Conservation (phyloP, 345 rosid species). For the Hypericum perforatum region DNA sequence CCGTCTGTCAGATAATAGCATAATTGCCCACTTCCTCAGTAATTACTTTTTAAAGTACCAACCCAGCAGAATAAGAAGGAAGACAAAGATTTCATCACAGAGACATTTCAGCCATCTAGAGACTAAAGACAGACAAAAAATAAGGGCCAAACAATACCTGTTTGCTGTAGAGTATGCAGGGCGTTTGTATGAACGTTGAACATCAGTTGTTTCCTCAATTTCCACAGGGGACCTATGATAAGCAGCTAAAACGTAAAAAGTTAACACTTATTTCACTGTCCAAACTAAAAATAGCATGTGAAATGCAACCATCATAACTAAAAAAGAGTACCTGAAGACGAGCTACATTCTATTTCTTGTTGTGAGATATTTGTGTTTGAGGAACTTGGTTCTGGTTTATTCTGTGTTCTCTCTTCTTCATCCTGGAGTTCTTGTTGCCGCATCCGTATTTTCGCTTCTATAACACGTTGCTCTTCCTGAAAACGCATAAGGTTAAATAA, state of each 20-base stretch:
- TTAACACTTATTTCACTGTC: too few species aligned
- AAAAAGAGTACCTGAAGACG: slow-evolving; percentile 38
- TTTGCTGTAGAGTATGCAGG: slow-evolving; percentile 34
- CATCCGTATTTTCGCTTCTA: slow-evolving; percentile 92
- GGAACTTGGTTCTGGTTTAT: slow-evolving; percentile 58
- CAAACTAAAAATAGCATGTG: not conserved
- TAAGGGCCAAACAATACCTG: slow-evolving; percentile 37
- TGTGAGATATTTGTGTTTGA: slow-evolving; percentile 40
- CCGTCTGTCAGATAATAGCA: too few species aligned
- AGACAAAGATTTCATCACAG: not conserved
- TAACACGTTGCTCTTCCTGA: slow-evolving; percentile 94
- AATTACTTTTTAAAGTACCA: too few species aligned
- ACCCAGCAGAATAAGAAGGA: too few species aligned
- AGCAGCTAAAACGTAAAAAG: slow-evolving; percentile 19
- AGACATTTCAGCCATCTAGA: not conserved
- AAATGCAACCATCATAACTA: slow-evolving; percentile 1
- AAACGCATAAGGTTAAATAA: slow-evolving; percentile 33
- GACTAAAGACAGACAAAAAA: not conserved
- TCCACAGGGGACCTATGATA: slow-evolving; percentile 38
- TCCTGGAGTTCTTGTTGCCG: slow-evolving; percentile 81
- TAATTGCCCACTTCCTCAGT: too few species aligned
- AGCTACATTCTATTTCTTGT: slow-evolving; percentile 44
- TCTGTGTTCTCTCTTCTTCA: slow-evolving; percentile 79
- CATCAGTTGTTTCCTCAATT: slow-evolving; percentile 37
- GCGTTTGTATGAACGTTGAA: slow-evolving; percentile 38